Conservation (phyloP, 352 stramenopile species). For the Pythium phragmiticola region DNA sequence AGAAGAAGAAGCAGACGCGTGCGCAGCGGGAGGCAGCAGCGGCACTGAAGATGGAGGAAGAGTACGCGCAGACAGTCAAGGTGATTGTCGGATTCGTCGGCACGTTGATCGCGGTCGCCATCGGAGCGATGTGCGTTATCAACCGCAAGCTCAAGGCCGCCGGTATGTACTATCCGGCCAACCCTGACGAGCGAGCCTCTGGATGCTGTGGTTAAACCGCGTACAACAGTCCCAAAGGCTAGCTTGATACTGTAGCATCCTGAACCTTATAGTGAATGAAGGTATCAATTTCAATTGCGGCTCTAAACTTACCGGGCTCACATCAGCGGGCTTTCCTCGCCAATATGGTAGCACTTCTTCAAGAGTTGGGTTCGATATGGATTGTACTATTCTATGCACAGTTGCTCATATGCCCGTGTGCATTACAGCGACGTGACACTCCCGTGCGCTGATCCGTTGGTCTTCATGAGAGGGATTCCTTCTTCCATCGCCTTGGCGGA, state of each 20-base stretch:
- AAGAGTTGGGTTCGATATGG: not conserved
- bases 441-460: slow-evolving; percentile 19
- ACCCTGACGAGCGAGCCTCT: slow-evolving; percentile 49
- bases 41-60: slow-evolving; percentile 64
- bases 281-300: slow-evolving; percentile 10
- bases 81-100: slow-evolving; percentile 66
- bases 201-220: slow-evolving; percentile 42
- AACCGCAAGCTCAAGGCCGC: slow-evolving; percentile 84
- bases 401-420: slow-evolving; percentile 2
- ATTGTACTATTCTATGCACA: not conserved
- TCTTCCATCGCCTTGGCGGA: slow-evolving; percentile 18
- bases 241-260: slow-evolving; percentile 3
- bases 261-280: slow-evolving; percentile 14
- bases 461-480: slow-evolving; percentile 31
- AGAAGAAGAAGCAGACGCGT: slow-evolving; percentile 63
- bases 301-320: not conserved
- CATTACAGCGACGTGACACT: slow-evolving; percentile 30
- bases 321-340: not conserved
- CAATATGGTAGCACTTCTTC: not conserved
- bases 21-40: slow-evolving; percentile 49
- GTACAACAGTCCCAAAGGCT: not conserved
- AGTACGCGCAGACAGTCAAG: slow-evolving; percentile 67
- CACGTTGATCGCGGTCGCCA: slow-evolving; percentile 58
- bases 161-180: slow-evolving; percentile 71
- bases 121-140: slow-evolving; percentile 63